Base-by-base conservation (phyloP, 768 basidiomycete genomes). In the Butyriboletus loyo region DNA sequence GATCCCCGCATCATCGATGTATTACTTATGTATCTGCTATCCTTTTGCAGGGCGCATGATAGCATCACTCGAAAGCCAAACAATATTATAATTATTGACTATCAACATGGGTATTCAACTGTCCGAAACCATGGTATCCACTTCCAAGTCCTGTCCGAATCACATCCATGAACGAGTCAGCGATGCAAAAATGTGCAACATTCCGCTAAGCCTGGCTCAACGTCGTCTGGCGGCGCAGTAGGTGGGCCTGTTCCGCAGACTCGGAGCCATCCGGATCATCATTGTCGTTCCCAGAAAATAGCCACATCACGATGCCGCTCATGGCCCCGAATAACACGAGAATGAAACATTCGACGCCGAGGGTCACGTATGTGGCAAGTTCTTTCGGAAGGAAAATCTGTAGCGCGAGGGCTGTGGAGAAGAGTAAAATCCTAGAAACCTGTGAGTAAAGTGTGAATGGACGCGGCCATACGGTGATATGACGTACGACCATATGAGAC, bases 401-500 rank as follows among this genome's bases (percentile, higher is more conserved):
- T 13, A 50, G 7, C 5, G 21, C 30, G 19, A 60, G 44, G 11
- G 58, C 54, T 2, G 31, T 1, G 0, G 39, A 44, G n/a, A 60
- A 61, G 21, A 61, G 37, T 3, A 9, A 13, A n/a, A 57, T 60
- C 9, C 54, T 61, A n/a, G 6, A 45, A 21, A 4, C 38, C 19
- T 15, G 4, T 32, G n/a, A 41, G 32, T 25, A 21, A 37, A 9
- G 19, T 14, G 17, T 31, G 24, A 19, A 35, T 19, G 7, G 8
- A 53, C 9, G 13, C 10, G 9, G 21, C 14, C 10, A 13, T 5
- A 15, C 11, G 17, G 5, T 3, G 5, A 42, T 31, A n/a, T 8
- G 28, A 53, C 55, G 7, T 47, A 61, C 59, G 60, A 58, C 55
- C 59, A 61, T 28, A 53, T 27, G 24, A 58, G 51, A 5, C 38